These are phyloP conservation scores for Mrakia blollopis DNA, from an alignment of 768 basidiomycete genomes.

Conservation along the genomic window DNA sequence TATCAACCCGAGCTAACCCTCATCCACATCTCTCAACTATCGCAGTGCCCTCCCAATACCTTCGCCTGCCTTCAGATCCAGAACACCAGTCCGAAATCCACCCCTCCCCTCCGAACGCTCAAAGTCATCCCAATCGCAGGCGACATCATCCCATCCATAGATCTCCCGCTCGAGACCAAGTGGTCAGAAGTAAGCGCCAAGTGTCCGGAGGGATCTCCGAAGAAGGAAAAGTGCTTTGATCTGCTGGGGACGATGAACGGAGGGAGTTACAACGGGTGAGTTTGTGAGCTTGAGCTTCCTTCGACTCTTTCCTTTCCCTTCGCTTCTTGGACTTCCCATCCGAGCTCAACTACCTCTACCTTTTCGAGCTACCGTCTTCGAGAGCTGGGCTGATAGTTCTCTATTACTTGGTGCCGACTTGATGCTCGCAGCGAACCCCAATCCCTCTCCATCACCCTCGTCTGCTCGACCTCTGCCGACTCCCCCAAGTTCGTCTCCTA, in stretches of 20 bases:
- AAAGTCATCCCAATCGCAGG: slow-evolving; percentile 42
- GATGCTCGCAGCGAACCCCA: slow-evolving; percentile 34
- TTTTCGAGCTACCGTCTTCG: too few species aligned
- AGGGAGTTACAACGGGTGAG: slow-evolving; percentile 43
- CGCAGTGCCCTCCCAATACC: slow-evolving; percentile 42
- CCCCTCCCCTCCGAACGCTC: slow-evolving; percentile 39
- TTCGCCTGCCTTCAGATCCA: slow-evolving; percentile 41
- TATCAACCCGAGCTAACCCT: background rate
- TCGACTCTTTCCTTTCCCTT: background rate
- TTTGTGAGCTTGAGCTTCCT: slow-evolving; percentile 35
- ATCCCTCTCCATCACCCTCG: slow-evolving; percentile 40
- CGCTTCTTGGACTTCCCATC: background rate
- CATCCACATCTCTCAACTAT: background rate
- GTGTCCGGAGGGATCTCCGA: slow-evolving; percentile 31
- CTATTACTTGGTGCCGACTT: background rate
- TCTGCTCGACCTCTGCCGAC: slow-evolving; percentile 35
- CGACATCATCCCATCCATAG: too few species aligned
- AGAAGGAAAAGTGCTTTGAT: slow-evolving; percentile 38
- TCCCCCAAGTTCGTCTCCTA: slow-evolving; percentile 40
- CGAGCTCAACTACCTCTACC: too few species aligned
- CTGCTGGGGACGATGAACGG: slow-evolving; percentile 38
- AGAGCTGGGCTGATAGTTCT: background rate
- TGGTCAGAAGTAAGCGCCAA: slow-evolving; percentile 36
- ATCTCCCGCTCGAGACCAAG: slow-evolving; percentile 34
- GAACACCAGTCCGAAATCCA: slow-evolving; percentile 40